Evolutionary conservation across 345 rosid species (phyloP).

Genomic region (Eucalyptus fibrosa): DNA sequence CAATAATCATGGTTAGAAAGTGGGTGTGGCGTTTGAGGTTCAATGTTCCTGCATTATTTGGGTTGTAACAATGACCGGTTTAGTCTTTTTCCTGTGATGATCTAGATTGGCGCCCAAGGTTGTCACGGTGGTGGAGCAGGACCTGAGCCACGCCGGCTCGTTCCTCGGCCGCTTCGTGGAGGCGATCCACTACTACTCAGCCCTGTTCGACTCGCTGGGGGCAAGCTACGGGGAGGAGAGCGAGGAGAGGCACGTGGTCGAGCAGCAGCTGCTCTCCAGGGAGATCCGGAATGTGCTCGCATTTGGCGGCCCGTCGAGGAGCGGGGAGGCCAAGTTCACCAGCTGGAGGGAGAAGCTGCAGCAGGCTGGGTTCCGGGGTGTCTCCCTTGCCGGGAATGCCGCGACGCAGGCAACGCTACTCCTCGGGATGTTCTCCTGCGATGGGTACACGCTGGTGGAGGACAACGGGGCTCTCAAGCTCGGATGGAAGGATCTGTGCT

Average conservation of each 20-base stretch:
- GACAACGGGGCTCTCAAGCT: constrained; percentile 88
- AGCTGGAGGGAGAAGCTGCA: constrained; percentile 95
- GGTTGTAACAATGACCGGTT: background rate
- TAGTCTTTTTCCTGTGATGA: background rate
- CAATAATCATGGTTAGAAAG: background rate
- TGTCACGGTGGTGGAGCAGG: constrained; percentile 97
- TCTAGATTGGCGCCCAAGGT: constrained; percentile 85
- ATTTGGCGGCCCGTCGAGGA: constrained; percentile 73
- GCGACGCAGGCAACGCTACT: constrained; percentile 88
- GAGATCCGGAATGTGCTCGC: constrained; percentile 88
- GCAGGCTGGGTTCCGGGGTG: constrained; percentile 71
- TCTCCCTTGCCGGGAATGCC: constrained; percentile 84
- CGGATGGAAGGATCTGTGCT: constrained; percentile 98
- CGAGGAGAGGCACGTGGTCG: constrained; percentile 94
- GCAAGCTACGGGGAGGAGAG: constrained; percentile 97
- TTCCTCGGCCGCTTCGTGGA: constrained; percentile 94
- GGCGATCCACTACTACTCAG: constrained; percentile 97
- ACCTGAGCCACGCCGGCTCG: constrained; percentile 83
- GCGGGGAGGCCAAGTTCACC: constrained; percentile 59
- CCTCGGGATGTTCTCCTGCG: constrained; percentile 89
- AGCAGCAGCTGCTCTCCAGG: constrained; percentile 84
- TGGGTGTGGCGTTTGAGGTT: background rate
- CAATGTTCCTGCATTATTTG: background rate
- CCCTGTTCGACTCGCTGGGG: constrained; percentile 83
- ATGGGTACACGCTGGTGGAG: constrained; percentile 93